These are phyloP conservation scores for Trichoderma sp. DNA, from an alignment of 2,329 filamentous ascomycete genomes.

Conservation along the genomic window DNA sequence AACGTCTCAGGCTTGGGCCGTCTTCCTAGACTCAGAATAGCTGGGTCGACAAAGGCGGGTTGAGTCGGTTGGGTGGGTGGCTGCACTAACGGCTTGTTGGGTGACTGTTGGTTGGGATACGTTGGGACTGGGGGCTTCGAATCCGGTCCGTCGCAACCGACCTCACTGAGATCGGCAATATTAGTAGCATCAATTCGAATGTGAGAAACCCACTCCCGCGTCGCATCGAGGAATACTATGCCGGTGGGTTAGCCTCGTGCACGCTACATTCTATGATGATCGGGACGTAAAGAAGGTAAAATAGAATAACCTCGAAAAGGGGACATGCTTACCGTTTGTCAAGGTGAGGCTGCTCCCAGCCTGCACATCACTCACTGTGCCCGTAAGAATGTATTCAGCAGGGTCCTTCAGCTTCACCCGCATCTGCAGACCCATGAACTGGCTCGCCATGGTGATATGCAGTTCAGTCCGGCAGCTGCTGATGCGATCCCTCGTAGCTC, in stretches of 20 bases:
- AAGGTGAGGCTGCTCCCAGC: conserved; percentile 66
- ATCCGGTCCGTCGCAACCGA: conserved; percentile 31
- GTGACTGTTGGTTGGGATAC: conserved; percentile 18
- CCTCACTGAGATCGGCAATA: conserved; percentile 45
- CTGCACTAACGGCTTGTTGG: background rate
- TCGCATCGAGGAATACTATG: conserved; percentile 40
- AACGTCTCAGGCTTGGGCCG: conserved; percentile 34
- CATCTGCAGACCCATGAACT: conserved; percentile 75
- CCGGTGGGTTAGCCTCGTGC: background rate
- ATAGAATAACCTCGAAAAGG: background rate
- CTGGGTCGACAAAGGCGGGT: conserved; percentile 69
- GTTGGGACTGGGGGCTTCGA: conserved; percentile 27
- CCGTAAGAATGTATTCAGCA: conserved; percentile 61
- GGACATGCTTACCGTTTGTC: conserved; percentile 57
- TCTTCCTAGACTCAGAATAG: conserved; percentile 68
- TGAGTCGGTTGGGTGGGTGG: conserved; percentile 26
- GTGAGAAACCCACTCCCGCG: conserved; percentile 40
- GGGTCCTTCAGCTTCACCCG: conserved; percentile 67
- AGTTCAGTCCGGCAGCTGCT: background rate
- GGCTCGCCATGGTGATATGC: conserved; percentile 45
- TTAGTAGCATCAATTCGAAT: conserved; percentile 47
- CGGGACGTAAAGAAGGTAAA: background rate
- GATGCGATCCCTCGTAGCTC: background rate
- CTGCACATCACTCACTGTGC: conserved; percentile 65
- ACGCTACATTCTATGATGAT: background rate